Conservation (phyloP, 345 rosid species). For the Citrus sp. region DNA sequence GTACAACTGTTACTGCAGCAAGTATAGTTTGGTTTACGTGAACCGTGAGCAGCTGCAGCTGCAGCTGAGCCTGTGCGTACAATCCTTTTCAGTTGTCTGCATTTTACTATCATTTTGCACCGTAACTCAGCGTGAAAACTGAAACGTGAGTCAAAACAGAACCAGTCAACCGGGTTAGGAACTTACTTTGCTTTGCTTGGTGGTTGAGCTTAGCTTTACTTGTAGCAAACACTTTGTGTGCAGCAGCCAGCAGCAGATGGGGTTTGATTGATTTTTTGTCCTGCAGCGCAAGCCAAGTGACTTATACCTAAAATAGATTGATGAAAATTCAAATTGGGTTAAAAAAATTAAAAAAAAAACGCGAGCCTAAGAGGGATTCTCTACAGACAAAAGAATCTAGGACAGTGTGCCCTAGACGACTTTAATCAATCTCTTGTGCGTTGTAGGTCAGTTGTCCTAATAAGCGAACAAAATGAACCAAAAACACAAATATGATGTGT, state of each 20-base stretch:
- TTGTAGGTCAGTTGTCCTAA: not conserved
- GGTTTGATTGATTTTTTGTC: not conserved
- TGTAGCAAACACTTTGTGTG: not conserved
- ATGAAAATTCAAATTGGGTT: not conserved
- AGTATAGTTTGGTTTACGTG: not conserved
- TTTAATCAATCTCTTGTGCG: not conserved
- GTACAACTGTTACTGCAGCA: not conserved
- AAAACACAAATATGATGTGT: not conserved
- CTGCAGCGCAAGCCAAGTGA: not conserved
- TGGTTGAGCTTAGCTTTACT: conserved; percentile 15
- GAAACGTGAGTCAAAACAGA: not conserved
- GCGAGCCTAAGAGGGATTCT: not conserved
- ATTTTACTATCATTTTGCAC: not conserved
- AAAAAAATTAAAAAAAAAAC: not conserved
- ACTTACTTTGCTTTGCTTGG: not conserved
- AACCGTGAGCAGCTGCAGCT: too few species aligned
- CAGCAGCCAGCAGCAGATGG: not conserved
- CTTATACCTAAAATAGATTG: too few species aligned
- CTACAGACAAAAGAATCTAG: not conserved
- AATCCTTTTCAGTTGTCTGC: not conserved
- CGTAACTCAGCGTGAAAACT: not conserved
- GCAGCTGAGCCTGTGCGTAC: not conserved
- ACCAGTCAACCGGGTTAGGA: too few species aligned
- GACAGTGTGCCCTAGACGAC: not conserved
- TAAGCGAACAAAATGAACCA: not conserved